These are phyloP conservation scores for Ampelomyces quisqualis DNA, from an alignment of 2,329 filamentous ascomycete genomes.

Conservation along the genomic window DNA sequence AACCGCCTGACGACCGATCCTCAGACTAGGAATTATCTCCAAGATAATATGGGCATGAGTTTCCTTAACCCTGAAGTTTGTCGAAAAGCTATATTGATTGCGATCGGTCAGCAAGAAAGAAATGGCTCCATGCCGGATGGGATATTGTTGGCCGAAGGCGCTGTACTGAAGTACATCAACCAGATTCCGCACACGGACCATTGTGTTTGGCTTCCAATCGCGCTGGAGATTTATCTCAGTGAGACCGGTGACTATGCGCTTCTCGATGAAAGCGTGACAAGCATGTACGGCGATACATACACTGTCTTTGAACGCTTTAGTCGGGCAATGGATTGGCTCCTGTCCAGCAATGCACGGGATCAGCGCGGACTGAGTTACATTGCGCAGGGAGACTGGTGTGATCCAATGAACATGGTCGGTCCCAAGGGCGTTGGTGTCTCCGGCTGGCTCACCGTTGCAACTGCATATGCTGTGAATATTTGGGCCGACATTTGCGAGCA, in stretches of 20 bases:
- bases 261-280: conserved; percentile 49
- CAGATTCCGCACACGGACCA: conserved; percentile 62
- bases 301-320: conserved; percentile 58
- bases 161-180: conserved; percentile 62
- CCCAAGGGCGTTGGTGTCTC: conserved; percentile 60
- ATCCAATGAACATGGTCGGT: conserved; percentile 64
- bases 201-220: conserved; percentile 60
- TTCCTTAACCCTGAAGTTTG: conserved; percentile 56
- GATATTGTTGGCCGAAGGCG: conserved; percentile 55
- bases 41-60: conserved; percentile 63
- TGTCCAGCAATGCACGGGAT: conserved; percentile 50
- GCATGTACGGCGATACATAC: conserved; percentile 48
- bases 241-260: conserved; percentile 58
- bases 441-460: conserved; percentile 60
- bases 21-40: conserved; percentile 60
- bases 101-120: conserved; percentile 56
- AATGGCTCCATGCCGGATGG: conserved; percentile 61
- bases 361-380: conserved; percentile 58
- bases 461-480: conserved; percentile 54
- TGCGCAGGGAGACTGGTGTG: conserved; percentile 62
- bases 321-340: conserved; percentile 60
- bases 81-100: conserved; percentile 52
- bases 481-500: conserved; percentile 57
- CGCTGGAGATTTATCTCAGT: conserved; percentile 56
- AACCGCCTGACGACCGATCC: conserved; percentile 61